Percentiles rank a stretch among this genome's conserved stretches.
Conservation (phyloP, 495 filamentous ascomycete genomes). For the Talaromyces wortmannii region DNA sequence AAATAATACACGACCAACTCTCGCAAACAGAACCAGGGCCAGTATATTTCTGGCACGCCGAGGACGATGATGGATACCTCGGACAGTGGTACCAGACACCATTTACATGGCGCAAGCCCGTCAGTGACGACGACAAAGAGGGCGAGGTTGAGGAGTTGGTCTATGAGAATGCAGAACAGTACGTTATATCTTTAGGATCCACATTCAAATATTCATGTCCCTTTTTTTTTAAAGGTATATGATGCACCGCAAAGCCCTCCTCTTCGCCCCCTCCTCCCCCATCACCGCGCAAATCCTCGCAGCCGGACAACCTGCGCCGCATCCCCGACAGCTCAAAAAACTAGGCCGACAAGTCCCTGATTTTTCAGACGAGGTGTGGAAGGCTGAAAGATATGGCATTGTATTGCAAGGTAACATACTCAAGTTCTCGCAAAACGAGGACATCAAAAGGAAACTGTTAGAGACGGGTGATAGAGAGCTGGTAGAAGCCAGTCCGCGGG, state of each 20-base stretch:
- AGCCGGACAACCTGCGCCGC: slow-evolving; percentile 8
- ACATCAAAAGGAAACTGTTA: slow-evolving; percentile 41
- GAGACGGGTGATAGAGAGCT: slow-evolving; percentile 52
- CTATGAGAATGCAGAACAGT: slow-evolving; percentile 23
- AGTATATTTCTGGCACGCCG: slow-evolving; percentile 27
- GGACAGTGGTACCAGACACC: slow-evolving; percentile 28
- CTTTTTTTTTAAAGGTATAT: slow-evolving; percentile 40
- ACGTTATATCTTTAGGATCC: background rate
- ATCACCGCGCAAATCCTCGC: slow-evolving; percentile 33
- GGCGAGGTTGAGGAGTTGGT: slow-evolving; percentile 5
- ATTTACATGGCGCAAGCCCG: slow-evolving; percentile 17
- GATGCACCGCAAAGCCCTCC: slow-evolving; percentile 56
- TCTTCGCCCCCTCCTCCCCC: slow-evolving; percentile 36
- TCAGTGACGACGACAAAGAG: background rate
- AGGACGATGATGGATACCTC: slow-evolving; percentile 19
- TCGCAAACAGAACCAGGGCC: slow-evolving; percentile 2
- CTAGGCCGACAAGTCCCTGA: slow-evolving; percentile 49
- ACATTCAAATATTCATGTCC: background rate
- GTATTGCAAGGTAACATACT: slow-evolving; percentile 52
- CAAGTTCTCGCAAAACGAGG: slow-evolving; percentile 47
- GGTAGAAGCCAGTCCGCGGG: slow-evolving; percentile 56
- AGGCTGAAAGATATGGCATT: slow-evolving; percentile 41
- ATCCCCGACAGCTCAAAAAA: slow-evolving; percentile 39
- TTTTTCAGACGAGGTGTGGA: slow-evolving; percentile 50
- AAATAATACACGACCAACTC: too few relatives aligned